Evolutionary conservation across 108 stramenopile genomes (phyloP).

Genomic region (Nannochloropsis oceanica): DNA sequence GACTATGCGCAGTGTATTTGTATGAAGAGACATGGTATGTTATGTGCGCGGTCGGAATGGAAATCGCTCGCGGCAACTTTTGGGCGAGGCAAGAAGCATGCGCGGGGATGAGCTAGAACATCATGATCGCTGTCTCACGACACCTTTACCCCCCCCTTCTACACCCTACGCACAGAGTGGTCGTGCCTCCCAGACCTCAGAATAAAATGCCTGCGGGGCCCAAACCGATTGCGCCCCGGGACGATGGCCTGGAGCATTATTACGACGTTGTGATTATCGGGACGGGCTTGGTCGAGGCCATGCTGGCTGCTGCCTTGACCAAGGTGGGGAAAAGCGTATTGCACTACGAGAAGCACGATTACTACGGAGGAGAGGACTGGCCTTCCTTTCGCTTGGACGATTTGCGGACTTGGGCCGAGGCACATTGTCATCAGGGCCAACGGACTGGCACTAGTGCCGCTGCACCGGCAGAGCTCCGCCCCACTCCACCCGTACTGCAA

Average conservation of each 20-base stretch:
- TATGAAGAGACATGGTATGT: no score
- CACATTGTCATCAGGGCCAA: background rate
- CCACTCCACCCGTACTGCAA: background rate
- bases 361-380: background rate
- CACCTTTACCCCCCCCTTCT: background rate
- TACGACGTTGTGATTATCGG: conserved; percentile 3
- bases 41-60: no score
- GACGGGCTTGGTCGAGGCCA: background rate
- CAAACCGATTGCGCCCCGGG: background rate
- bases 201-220: no score
- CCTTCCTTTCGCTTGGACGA: background rate
- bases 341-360: background rate
- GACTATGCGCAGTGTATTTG: no score
- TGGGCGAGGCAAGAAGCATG: no score
- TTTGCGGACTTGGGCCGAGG: background rate
- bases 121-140: background rate
- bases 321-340: conserved; percentile 4
- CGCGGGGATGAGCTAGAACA: no score
- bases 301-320: background rate
- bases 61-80: no score
- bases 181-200: no score
- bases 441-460: background rate
- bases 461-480: background rate
- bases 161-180: no score
- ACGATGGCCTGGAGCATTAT: background rate